Evolutionary conservation across 2,329 filamentous ascomycete species (phyloP), one percentile per base, ranked within the genome.

Genomic region (Bipolaris bicolor): DNA sequence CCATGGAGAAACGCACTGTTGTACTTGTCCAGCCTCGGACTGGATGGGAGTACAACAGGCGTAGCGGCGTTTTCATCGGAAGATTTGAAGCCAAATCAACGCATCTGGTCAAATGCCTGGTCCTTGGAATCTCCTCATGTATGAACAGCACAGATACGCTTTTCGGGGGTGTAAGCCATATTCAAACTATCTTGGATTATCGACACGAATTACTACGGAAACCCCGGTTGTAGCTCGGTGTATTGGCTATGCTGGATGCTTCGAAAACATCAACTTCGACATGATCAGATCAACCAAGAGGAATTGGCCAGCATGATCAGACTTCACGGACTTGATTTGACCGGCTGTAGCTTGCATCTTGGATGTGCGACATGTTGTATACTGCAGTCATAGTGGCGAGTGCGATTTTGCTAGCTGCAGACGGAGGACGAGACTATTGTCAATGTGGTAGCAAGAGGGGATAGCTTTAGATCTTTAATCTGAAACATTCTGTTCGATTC

Each of bases 251-350:
- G 3, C 80, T 73, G 0, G 71, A 67, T 3, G 33, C 60, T 1
- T 62, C 53, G 0, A 76, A 57, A 2, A 61, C 76, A 31, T 60
- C 1, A 84, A 58, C 29, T 76, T 76, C 0, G 79, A 76, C 41
- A 81, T 65, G n/a, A 84, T 74, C 16, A 82, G 71, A 36, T 79
- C 77, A 0, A 68, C 72, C 48, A 81, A 80, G 24, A 83, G 70
- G 61, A 83, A 83, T 31, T 83, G 79, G 0, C 80, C 79, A 11
- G 84, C 59, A 24, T 24, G 22, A 24, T 26, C 24, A 26, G 24
- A 78, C 78, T 16, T 66, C 52, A 18, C 73, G 67, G 29, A 78
- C 11, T 53, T 49, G 52, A 83, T 72, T 48, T 69, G 65, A 3
- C 77, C 69, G n/a, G 73, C 72, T 0, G 79, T 77, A 1, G 74